These are phyloP conservation scores for Candida sojae DNA, from an alignment of 1,139 yeast species.

Conservation along the genomic window DNA sequence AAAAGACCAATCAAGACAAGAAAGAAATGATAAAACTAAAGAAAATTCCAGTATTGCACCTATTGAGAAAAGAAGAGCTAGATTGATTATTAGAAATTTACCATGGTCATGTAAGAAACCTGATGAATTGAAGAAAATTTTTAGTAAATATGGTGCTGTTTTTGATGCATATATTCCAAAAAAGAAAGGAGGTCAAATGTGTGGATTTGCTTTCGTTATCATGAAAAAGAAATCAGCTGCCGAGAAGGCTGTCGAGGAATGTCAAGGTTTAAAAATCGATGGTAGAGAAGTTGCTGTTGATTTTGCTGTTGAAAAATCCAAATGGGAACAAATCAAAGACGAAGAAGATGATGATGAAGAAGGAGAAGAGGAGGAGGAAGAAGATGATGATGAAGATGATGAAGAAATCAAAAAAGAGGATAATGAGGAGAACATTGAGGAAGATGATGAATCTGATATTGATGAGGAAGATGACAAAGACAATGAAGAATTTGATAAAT, in stretches of 20 bases:
- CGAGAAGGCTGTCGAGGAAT: conserved; percentile 74
- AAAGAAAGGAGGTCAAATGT: conserved; percentile 84
- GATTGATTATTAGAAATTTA: conserved; percentile 84
- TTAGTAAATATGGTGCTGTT: conserved; percentile 81
- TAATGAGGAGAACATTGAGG: conserved; percentile 33
- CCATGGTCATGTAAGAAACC: conserved; percentile 95
- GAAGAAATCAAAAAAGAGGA: conserved; percentile 28
- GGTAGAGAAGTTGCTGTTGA: conserved; percentile 95
- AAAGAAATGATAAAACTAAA: conserved; percentile 51
- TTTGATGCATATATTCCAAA: conserved; percentile 89
- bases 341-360: conserved; percentile 45
- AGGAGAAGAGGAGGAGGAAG: conserved; percentile 28
- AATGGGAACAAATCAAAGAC: conserved; percentile 59
- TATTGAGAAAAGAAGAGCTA: conserved; percentile 69
- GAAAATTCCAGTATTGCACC: conserved; percentile 21
- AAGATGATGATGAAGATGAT: conserved; percentile 23
- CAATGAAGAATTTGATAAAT: conserved; percentile 25
- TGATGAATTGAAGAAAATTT: conserved; percentile 65
- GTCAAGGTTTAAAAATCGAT: conserved; percentile 74
- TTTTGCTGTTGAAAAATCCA: conserved; percentile 84
- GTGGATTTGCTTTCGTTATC: conserved; percentile 93
- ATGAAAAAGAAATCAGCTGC: conserved; percentile 85
- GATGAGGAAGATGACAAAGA: conserved; percentile 36
- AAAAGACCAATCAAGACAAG: conserved; percentile 29
- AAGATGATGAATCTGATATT: conserved; percentile 36